Percentiles rank a stretch among this genome's conserved stretches.
phyloP scores from a whole-genome alignment of 2,329 filamentous ascomycete genomes.

The Cladosporium cucumerinum region DNA sequence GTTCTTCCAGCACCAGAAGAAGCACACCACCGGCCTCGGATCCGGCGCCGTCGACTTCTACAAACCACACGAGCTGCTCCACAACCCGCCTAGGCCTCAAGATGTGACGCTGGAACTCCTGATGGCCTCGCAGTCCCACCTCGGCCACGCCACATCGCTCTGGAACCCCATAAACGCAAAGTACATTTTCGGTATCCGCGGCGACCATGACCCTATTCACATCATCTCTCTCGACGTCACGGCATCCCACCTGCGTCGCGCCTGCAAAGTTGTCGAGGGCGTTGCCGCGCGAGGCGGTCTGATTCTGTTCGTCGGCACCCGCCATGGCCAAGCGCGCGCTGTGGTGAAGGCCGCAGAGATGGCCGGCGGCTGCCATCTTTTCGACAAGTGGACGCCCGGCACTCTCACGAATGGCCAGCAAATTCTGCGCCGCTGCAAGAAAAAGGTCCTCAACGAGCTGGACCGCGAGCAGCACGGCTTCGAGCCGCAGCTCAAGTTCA shows the following conservation, averaged over 20 bases:
- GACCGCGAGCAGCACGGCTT: constrained; percentile 66
- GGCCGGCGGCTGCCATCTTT: constrained; percentile 78
- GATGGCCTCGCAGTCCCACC: constrained; percentile 79
- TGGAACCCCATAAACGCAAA: constrained; percentile 94
- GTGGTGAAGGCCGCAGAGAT: constrained; percentile 79
- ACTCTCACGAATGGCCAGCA: constrained; percentile 89
- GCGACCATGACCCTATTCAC: constrained; percentile 61
- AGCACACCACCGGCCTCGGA: constrained; percentile 38
- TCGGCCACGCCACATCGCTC: constrained; percentile 83
- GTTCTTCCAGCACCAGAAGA: constrained; percentile 42
- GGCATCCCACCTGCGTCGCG: constrained; percentile 83
- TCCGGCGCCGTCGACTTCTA: constrained; percentile 52
- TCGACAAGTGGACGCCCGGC: constrained; percentile 89
- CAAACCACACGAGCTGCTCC: constrained; percentile 62
- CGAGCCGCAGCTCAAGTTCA: constrained; percentile 60
- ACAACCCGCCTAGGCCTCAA: constrained; percentile 69
- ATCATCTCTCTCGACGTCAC: constrained; percentile 90
- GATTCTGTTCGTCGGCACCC: constrained; percentile 86
- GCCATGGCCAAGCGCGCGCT: constrained; percentile 73
- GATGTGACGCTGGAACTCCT: constrained; percentile 89
- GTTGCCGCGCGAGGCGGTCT: constrained; percentile 78
- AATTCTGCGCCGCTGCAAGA: constrained; percentile 67
- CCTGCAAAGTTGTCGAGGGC: constrained; percentile 86
- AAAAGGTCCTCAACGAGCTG: constrained; percentile 72
- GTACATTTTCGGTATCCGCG: constrained; percentile 88